Base-by-base conservation (phyloP, 2,329 filamentous ascomycete species). In the Botrytis sinoallii region DNA sequence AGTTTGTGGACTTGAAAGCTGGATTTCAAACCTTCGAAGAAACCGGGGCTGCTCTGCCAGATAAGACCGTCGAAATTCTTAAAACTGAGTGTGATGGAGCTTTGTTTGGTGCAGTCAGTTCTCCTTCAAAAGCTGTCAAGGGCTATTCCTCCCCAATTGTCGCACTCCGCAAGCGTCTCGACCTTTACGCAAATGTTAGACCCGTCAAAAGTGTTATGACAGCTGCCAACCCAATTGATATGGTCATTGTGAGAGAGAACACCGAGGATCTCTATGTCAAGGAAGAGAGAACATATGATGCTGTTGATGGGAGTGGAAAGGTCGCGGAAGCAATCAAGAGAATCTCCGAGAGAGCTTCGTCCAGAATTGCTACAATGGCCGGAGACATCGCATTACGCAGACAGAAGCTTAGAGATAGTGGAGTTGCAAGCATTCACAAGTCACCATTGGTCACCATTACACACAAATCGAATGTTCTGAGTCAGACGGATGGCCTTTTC, bases 181-280 rank as follows among this genome's bases (percentile, higher is more conserved):
- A 96, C 83, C 91, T 99, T 74, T 99, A 97, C 85, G 96, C 96
- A 85, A 99, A 99, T 83, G 95, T 99, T 69, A 93, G 96, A 55
- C 95, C 95, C 71, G 96, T 98, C 83, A 98, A 98, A 87, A 92
- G 92, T 64, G 89, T 93, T 76, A 81, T 86, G 76, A 92, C 89
- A 48, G 88, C 89, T 72, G 78, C 84, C 64, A 88, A 87, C 80
- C 92, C 92, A 76, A 80, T 81, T 74, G 96, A 99, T 85, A 92
- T 99, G 83, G 96, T 99, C 81, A 99, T 98, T 80, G 96, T 98
- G 72, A 93, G 96, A 77, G 96, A 99, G 85, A 99, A 99, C 87
- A 99, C 96, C 46, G 96, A 99, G 86, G 96, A 99, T 83, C 88
- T 99, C 59, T 84, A 84, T 75, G 95, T 99, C 79, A 98, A 98